Base-by-base conservation (phyloP, 2,329 filamentous ascomycete species). In the Pseudogymnoascus pannorum region DNA sequence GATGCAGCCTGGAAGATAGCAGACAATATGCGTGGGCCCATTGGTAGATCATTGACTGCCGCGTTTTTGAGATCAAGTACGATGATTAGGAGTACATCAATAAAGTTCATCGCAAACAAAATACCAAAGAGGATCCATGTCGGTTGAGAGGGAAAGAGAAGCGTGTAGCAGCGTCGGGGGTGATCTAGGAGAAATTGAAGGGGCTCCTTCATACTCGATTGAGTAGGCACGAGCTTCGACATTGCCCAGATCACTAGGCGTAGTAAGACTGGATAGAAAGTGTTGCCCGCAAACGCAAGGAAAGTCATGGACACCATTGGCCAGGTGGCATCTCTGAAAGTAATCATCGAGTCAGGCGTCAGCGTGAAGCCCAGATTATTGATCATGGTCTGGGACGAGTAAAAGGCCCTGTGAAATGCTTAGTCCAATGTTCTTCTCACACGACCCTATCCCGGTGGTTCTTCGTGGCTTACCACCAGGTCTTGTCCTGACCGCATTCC, bases 51-150 rank as follows among this genome's bases (percentile, higher is more conserved):
- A 0, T 82, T 85, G 12, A 99, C 86, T 0, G 84, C 81, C 0
- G 81, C 75, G 62, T 88, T 86, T 12, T 36, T 36, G 12, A 36
- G 33, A 36, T 99, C 94, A 12, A 99, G 84, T 62, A 97, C 83
- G 64, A 97, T 87, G 73, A 97, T 99, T 70, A 97, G 89, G 42
- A 97, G 80, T 65, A 97, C 71, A 74, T 99, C 94, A 26, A 95
- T 76, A 7, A 81, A 85, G 71, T 99, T 99, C 63, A 99, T 80
- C 2, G 87, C 72, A 4, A 96, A 79, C 5, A 99, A 79, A 29
- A 97, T 88, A 74, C 85, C 88, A 71, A 97, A 96, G 0, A 99
- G 80, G 91, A 92, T 96, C 94, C 94, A 97, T 1, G 91, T 97
- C 1, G 93, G 91, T 60, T 85, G 86, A 0, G 89, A 87, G 0